phyloP scores from a whole-genome alignment of 805 yeast genomes.

The Nakazawaea wyomingensis region DNA sequence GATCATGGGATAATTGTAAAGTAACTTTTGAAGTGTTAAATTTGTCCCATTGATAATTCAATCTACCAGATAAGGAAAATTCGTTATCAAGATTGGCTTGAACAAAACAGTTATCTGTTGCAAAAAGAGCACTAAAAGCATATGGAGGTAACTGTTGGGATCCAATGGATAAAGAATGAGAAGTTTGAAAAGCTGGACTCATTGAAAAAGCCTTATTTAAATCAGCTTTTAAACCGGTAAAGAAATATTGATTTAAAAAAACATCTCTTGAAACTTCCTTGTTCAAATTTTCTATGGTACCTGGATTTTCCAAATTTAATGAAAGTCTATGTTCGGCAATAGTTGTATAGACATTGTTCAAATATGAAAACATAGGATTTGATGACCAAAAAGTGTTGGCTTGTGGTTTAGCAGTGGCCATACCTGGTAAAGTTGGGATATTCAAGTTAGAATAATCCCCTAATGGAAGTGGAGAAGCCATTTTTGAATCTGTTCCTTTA shows the following conservation, averaged over 20 bases:
- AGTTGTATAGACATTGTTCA: slow-evolving; percentile 68
- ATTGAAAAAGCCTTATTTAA: slow-evolving; percentile 85
- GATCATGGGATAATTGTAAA: slow-evolving; percentile 81
- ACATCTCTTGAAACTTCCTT: slow-evolving; percentile 95
- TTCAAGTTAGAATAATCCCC: slow-evolving; percentile 56
- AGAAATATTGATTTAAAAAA: slow-evolving; percentile 80
- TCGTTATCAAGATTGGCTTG: slow-evolving; percentile 94
- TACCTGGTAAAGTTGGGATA: slow-evolving; percentile 54
- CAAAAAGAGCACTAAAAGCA: slow-evolving; percentile 85
- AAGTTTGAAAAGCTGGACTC: slow-evolving; percentile 94
- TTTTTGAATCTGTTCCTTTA: slow-evolving; percentile 14
- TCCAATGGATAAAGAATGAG: slow-evolving; percentile 89
- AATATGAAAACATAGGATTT: slow-evolving; percentile 76
- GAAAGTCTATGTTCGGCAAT: slow-evolving; percentile 75
- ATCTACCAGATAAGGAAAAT: slow-evolving; percentile 77
- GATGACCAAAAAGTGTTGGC: slow-evolving; percentile 67
- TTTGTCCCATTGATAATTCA: slow-evolving; percentile 87
- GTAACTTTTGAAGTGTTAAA: slow-evolving; percentile 76
- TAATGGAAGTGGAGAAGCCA: slow-evolving; percentile 43
- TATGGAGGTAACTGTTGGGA: slow-evolving; percentile 83
- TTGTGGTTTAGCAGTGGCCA: slow-evolving; percentile 48
- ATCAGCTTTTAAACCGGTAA: slow-evolving; percentile 96
- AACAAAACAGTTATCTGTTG: slow-evolving; percentile 75
- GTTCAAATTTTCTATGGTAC: slow-evolving; percentile 87
- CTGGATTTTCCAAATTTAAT: slow-evolving; percentile 84